Base-by-base conservation (phyloP, 164 flowering plant species). In the Warburgia ugandensis region DNA sequence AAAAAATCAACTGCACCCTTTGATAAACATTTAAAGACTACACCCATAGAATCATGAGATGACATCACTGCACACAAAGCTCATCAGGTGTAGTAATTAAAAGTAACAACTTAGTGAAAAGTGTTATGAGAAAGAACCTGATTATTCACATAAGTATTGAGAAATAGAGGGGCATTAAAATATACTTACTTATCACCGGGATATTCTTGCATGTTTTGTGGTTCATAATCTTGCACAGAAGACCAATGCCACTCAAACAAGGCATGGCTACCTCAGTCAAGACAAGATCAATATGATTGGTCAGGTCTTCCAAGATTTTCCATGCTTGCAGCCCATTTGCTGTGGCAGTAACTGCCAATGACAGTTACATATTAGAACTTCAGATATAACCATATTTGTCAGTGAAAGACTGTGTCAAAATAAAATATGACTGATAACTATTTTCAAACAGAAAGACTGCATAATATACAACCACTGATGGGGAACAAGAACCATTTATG, bases 301-400 rank as follows among this genome's bases (percentile, higher is more conserved):
- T 72, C 41, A 71, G 25, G 60, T 81, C 85, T 58, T 70, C 77
- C 17, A 88, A 62, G 19, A 76, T 62, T 66, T 68, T 73, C 96
- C 96, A 88, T 11, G 94, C 96, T 69, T 83, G 76, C 38, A 80
- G 33, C 13, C 96, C 96, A 78, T 85, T 75, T 59, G 77, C 68
- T 13, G 60, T 83, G 38, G 74, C 70, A 29, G 55, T 70, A 60
- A 88, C 96, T 88, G 83, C 50, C 45, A 66, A 54, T 31, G 48
- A 30, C 5, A 29, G 11, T 17, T 14, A 29, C n/a, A n/a, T n/a
- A n/a, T n/a, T n/a, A n/a, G n/a, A n/a, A n/a, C n/a, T n/a, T n/a
- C n/a, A n/a, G n/a, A n/a, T n/a, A n/a, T n/a, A n/a, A n/a, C n/a
- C n/a, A n/a, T n/a, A n/a, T n/a, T n/a, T n/a, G n/a, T n/a, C n/a